Conservation (phyloP, 495 filamentous ascomycete species). For the Aspergillus mulundensis region DNA sequence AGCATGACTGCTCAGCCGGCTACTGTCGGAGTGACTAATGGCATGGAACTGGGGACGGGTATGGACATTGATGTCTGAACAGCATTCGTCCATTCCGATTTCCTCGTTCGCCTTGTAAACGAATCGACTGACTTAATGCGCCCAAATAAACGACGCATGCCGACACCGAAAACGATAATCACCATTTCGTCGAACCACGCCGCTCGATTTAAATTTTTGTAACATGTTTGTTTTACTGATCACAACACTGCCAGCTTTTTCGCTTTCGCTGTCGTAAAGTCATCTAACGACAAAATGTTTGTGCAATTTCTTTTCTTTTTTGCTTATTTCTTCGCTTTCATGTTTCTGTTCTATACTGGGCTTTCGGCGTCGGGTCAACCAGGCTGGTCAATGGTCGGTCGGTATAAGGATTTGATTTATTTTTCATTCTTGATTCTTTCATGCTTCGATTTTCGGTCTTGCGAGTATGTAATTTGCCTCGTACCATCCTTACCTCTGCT, state of each 20-base stretch:
- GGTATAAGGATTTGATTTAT: not conserved
- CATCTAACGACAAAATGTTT: constrained; percentile 15
- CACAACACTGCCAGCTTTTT: constrained; percentile 1
- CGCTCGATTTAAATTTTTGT: constrained; percentile 1
- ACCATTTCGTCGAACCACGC: not conserved
- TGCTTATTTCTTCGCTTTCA: not conserved
- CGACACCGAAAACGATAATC: not conserved
- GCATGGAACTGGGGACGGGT: constrained; percentile 29
- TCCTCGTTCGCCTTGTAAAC: not conserved
- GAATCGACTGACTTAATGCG: not conserved
- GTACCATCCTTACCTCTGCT: not conserved
- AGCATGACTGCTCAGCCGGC: constrained; percentile 29
- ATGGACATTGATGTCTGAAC: constrained; percentile 36
- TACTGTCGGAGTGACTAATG: constrained; percentile 22
- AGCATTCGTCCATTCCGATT: not conserved
- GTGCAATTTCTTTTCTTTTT: constrained; percentile 15
- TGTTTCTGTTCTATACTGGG: not conserved
- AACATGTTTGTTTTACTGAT: constrained; percentile 10
- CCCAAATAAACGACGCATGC: not conserved
- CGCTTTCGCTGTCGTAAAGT: constrained; percentile 6
- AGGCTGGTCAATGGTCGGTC: not conserved
- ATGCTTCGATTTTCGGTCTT: not conserved
- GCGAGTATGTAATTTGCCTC: not conserved
- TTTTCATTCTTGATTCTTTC: not conserved
- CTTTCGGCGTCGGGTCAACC: not conserved